Percentiles rank a stretch among this genome's conserved stretches.
Evolutionary conservation across 1,139 yeast species (phyloP).

Genomic region (Geotrichum macrosporum): DNA sequence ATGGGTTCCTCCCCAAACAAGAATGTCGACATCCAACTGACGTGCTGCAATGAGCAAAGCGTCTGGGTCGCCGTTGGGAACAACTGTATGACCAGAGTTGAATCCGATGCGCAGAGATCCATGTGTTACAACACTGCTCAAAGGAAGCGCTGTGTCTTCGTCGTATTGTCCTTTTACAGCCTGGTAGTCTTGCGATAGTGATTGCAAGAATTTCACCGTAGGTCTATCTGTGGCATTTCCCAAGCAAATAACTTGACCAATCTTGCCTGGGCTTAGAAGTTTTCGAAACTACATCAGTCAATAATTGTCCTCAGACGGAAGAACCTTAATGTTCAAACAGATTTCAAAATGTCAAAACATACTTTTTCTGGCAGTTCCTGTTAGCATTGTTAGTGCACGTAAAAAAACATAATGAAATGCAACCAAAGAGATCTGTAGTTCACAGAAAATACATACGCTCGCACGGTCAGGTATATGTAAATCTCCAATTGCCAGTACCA

Average conservation of each 20-base stretch:
- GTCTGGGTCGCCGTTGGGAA: conserved; percentile 84
- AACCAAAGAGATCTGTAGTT: conserved; percentile 4
- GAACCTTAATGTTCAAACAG: too few species aligned
- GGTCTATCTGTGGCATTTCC: conserved; percentile 76
- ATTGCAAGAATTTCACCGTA: conserved; percentile 59
- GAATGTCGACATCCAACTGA: conserved; percentile 84
- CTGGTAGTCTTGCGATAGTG: conserved; percentile 67
- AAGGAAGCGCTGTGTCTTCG: conserved; percentile 45
- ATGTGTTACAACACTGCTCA: conserved; percentile 58
- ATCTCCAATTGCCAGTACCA: conserved; percentile 87
- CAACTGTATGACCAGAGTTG: conserved; percentile 76
- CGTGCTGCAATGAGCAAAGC: conserved; percentile 78
- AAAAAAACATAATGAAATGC: background rate
- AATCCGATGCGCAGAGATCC: conserved; percentile 79
- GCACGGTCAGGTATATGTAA: conserved; percentile 86
- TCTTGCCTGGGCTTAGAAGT: conserved; percentile 73
- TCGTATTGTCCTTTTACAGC: conserved; percentile 80
- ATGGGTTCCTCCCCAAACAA: conserved; percentile 97
- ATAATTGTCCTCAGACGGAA: too few species aligned
- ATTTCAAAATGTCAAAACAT: too few species aligned
- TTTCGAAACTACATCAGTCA: conserved; percentile 75
- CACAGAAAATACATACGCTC: conserved; percentile 45
- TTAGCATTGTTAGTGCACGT: conserved; percentile 20
- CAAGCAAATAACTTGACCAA: conserved; percentile 75
- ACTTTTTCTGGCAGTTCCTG: conserved; percentile 44